These are phyloP conservation scores for Hyaloscypha finlandica DNA, from an alignment of 495 filamentous ascomycete species.

Conservation along the genomic window DNA sequence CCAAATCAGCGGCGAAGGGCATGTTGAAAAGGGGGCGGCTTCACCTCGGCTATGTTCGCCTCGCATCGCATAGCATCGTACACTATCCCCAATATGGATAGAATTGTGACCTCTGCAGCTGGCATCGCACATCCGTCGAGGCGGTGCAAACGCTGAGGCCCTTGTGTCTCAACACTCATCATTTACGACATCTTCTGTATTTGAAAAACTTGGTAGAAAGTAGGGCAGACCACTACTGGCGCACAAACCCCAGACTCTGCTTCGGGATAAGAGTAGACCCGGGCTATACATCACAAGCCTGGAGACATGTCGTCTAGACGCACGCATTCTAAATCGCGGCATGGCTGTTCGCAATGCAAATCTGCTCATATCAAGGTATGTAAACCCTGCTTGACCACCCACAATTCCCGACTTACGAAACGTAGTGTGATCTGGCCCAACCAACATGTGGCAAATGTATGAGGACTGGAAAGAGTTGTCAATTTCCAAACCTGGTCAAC, in stretches of 20 bases:
- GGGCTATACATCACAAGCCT: not conserved
- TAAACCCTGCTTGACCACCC: not conserved
- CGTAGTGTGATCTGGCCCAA: constrained; percentile 13
- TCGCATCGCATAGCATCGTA: constrained; percentile 3
- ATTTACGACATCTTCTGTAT: too few relatives aligned
- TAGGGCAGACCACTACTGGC: not conserved
- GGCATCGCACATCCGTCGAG: too few relatives aligned
- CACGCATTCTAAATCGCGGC: constrained; percentile 18
- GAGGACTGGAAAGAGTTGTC: constrained; percentile 1
- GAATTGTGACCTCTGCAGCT: too few relatives aligned
- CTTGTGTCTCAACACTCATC: too few relatives aligned
- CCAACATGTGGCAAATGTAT: constrained; percentile 13
- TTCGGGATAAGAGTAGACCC: too few relatives aligned
- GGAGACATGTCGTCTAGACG: constrained; percentile 19
- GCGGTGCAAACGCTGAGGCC: too few relatives aligned
- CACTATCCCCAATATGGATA: constrained; percentile 4
- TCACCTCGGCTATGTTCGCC: not conserved
- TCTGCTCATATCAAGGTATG: constrained; percentile 17
- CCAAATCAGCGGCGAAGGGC: too few relatives aligned
- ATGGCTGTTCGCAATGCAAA: constrained; percentile 21
- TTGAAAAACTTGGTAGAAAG: too few relatives aligned
- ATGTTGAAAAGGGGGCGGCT: too few relatives aligned
- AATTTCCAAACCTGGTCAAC: not conserved
- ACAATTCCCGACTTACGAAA: not conserved
- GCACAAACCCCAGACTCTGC: not conserved